Evolutionary conservation across 2,329 filamentous ascomycete species (phyloP).

Genomic region (Ophiostoma quercus): DNA sequence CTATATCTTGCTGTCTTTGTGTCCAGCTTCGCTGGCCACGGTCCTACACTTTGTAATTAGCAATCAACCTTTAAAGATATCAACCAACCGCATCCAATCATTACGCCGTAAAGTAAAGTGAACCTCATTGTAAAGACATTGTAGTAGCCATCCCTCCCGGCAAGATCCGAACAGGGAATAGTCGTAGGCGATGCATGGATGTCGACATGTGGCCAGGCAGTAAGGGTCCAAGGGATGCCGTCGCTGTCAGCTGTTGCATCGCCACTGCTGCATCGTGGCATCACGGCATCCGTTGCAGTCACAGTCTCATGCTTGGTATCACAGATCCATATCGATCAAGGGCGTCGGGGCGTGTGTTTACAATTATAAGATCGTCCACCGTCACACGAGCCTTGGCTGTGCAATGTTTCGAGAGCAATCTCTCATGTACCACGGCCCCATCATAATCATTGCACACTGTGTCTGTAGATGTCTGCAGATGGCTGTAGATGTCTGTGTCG

Average conservation of each 20-base stretch:
- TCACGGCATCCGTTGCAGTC: neutral
- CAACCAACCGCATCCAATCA: neutral
- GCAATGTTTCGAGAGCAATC: neutral
- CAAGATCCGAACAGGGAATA: neutral
- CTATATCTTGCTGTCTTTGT: neutral
- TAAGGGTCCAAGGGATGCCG: neutral
- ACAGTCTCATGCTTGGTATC: neutral
- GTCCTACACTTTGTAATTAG: neutral
- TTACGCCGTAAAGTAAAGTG: neutral
- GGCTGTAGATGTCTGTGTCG: neutral
- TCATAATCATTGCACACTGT: slow-evolving; percentile 1
- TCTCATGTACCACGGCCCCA: slow-evolving; percentile 1
- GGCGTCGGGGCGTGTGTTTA: no score
- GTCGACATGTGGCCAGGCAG: neutral
- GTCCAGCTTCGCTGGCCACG: neutral
- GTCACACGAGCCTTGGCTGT: slow-evolving; percentile 15
- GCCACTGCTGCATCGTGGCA: neutral
- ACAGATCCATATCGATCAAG: no score
- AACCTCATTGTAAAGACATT: neutral
- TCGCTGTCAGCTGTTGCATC: no score
- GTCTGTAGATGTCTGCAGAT: neutral
- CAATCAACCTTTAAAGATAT: neutral
- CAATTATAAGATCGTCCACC: no score
- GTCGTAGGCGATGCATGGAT: no score
- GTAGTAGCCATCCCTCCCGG: neutral